Evolutionary conservation across 805 yeast genomes (phyloP).

Genomic region (Saccharomycopsis guyanensis): DNA sequence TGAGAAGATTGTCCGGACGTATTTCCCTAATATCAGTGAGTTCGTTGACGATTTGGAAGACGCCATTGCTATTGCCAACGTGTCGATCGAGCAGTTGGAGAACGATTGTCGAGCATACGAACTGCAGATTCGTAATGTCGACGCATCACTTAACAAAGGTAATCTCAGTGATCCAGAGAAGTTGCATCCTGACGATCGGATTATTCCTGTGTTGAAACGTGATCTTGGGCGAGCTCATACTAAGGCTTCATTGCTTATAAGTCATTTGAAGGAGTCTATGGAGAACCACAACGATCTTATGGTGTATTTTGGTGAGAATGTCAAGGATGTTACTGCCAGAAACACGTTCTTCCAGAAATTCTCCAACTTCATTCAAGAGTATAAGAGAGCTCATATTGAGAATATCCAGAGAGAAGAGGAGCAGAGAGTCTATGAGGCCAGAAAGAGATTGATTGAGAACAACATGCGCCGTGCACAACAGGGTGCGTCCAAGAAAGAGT

Average conservation of each 20-base stretch:
- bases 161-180: constrained; percentile 53
- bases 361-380: constrained; percentile 50
- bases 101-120: constrained; percentile 51
- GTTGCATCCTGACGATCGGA: constrained; percentile 61
- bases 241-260: constrained; percentile 41
- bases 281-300: constrained; percentile 49
- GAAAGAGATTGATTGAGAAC: constrained; percentile 48
- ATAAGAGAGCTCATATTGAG: constrained; percentile 56
- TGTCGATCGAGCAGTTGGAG: constrained; percentile 55
- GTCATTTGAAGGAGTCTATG: constrained; percentile 43
- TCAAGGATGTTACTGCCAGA: constrained; percentile 42
- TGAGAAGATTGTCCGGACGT: constrained; percentile 56
- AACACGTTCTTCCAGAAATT: constrained; percentile 58
- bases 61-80: constrained; percentile 47
- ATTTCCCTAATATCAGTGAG: constrained; percentile 55
- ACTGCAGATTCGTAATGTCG: constrained; percentile 42
- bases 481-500: background rate
- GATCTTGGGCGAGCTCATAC: constrained; percentile 47
- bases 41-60: constrained; percentile 55
- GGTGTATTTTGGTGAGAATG: constrained; percentile 69
- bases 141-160: constrained; percentile 50
- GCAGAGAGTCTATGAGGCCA: constrained; percentile 51
- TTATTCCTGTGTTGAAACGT: constrained; percentile 47
- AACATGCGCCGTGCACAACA: constrained; percentile 24
- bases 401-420: constrained; percentile 65